These are phyloP conservation scores for Oemleria cerasiformis DNA, from an alignment of 306 rosid genomes.

Conservation along the genomic window DNA sequence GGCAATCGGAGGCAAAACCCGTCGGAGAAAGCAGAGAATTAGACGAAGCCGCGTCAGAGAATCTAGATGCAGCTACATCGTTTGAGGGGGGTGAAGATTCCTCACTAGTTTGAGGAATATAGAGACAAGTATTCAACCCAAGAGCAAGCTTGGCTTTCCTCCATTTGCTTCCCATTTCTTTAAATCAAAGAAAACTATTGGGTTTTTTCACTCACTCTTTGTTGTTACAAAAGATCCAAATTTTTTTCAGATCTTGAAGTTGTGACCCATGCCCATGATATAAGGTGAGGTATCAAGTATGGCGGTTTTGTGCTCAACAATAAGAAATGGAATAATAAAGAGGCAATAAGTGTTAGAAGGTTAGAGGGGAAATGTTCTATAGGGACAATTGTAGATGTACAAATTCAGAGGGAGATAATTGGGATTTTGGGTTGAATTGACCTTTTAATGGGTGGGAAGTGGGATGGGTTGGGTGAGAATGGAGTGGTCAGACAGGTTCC, in stretches of 20 bases:
- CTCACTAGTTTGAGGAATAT: constrained; percentile 46
- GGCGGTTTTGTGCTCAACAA: constrained; percentile 8
- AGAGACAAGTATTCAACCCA: constrained; percentile 53
- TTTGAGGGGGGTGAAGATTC: constrained; percentile 33
- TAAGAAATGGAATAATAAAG: background rate
- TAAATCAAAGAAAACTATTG: background rate
- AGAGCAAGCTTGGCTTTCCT: constrained; percentile 74
- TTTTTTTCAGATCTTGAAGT: constrained; percentile 4
- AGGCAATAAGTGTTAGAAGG: background rate
- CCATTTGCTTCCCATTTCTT: constrained; percentile 75
- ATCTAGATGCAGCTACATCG: constrained; percentile 17
- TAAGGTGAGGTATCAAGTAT: background rate
- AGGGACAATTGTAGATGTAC: background rate
- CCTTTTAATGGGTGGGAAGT: background rate
- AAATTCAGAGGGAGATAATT: background rate
- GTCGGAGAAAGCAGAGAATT: constrained; percentile 29
- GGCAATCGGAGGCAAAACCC: constrained; percentile 33
- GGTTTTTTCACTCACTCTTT: background rate
- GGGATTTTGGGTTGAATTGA: background rate
- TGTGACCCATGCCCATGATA: background rate
- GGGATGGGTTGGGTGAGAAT: background rate
- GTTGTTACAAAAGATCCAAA: background rate
- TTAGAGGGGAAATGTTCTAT: background rate
- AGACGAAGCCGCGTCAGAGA: constrained; percentile 39
- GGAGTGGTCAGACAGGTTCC: constrained; percentile 7